Conservation (phyloP, 1,139 yeast species). For the Zygosaccharomyces sapae region DNA sequence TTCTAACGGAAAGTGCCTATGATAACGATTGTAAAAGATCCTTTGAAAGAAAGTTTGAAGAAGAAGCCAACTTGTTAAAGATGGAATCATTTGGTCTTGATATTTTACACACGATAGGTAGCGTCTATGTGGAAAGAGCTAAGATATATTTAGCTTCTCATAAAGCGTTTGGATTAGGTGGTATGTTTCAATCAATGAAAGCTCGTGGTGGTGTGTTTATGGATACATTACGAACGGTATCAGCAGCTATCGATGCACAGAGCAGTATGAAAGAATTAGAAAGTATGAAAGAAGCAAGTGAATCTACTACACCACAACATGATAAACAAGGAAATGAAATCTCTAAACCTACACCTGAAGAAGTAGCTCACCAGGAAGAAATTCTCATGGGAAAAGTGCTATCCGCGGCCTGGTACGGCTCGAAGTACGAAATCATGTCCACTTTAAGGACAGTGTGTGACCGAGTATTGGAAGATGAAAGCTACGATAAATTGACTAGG, state of each 20-base stretch:
- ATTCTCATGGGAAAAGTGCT: constrained; percentile 82
- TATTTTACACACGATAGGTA: constrained; percentile 81
- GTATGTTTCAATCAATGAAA: constrained; percentile 75
- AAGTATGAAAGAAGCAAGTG: constrained; percentile 60
- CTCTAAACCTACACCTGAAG: constrained; percentile 67
- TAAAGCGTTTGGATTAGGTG: constrained; percentile 75
- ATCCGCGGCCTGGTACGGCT: constrained; percentile 96
- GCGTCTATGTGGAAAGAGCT: constrained; percentile 67
- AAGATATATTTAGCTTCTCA: constrained; percentile 59
- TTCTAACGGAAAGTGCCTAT: constrained; percentile 82
- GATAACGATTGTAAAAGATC: constrained; percentile 62
- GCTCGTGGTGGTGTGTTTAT: constrained; percentile 84
- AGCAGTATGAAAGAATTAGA: constrained; percentile 79
- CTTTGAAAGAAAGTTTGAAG: constrained; percentile 63
- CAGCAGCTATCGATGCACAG: constrained; percentile 88
- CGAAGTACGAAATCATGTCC: constrained; percentile 84
- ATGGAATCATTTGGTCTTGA: constrained; percentile 94
- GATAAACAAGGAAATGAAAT: constrained; percentile 48
- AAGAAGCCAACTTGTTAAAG: constrained; percentile 84
- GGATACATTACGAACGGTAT: constrained; percentile 81
- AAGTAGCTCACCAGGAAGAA: constrained; percentile 80
- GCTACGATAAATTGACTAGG: constrained; percentile 52
- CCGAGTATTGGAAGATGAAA: constrained; percentile 60
- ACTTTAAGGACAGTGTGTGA: constrained; percentile 86
- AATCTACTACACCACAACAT: constrained; percentile 36